Base-by-base conservation (phyloP, 2,329 filamentous ascomycete genomes). In the Chaetomium sp. region DNA sequence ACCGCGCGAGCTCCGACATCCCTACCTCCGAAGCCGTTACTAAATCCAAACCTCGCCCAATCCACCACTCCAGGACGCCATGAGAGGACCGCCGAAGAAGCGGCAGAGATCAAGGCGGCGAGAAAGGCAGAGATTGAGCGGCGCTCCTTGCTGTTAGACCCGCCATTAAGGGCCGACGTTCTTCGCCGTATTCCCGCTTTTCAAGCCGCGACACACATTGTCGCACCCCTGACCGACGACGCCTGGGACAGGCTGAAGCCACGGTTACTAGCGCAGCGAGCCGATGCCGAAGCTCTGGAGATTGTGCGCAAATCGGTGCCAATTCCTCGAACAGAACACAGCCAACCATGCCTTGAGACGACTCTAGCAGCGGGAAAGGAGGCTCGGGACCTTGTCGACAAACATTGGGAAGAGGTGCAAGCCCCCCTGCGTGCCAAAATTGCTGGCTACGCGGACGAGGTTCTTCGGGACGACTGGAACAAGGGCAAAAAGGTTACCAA, bases 151-250 rank as follows among this genome's bases (percentile, higher is more conserved):
- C 74, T 79, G 48, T 76, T 92, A 49, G 70, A 84, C 36, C 87
- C 87, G 33, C 85, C 88, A 1, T 73, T 92, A 55, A 72, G 75
- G 49, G 71, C 83, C 41, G 77, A 76, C 61, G 75, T 88, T 43
- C 74, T 91, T 55, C 78, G 79, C 54, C 84, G 86, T 65, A 88
- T 90, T 70, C 79, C 87, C 47, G 84, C 87, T 1, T 92, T 90
- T 68, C 82, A 86, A 65, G 86, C 86, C 40, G 85, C 88, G 35
- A 79, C 88, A 46, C 82, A 88, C 60, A 86, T 89, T 40, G 80
- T 81, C 8, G 77, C 80, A 32, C 84, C 85, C 19, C 73, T 92
- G 63, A 84, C 81, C 60, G 86, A 90, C 57, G 74, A 76, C 53
- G 81, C 84, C 3, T 92, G 88, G 88, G 79, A 81, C 50, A 71